A percentile compares a stretch with the other conserved stretches of the same genome.
Conservation (phyloP, 2,329 filamentous ascomycete genomes). For the Talaromyces rugulosus region DNA sequence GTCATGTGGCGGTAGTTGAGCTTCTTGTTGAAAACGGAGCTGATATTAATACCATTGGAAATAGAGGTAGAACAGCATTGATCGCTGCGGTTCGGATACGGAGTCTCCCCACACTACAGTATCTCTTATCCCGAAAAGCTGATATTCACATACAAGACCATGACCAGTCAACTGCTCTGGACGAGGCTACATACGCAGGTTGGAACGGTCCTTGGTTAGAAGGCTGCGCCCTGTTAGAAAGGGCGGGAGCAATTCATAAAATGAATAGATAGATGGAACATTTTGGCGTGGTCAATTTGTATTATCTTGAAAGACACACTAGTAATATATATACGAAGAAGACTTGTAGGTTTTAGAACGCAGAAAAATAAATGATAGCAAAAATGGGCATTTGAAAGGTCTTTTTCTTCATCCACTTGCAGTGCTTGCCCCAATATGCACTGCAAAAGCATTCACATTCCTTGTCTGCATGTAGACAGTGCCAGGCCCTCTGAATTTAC, state of each 20-base stretch:
- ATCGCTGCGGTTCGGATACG: not conserved
- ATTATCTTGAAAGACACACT: too few relatives aligned
- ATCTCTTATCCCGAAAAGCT: not conserved
- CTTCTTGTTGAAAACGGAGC: constrained; percentile 20
- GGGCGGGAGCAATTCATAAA: not conserved
- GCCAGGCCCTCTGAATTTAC: constrained; percentile 87
- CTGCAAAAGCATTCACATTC: constrained; percentile 64
- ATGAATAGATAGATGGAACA: too few relatives aligned
- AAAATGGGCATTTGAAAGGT: too few relatives aligned
- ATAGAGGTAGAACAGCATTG: not conserved
- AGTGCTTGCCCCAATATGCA: constrained; percentile 47
- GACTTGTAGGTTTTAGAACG: too few relatives aligned
- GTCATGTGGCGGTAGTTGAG: constrained; percentile 9
- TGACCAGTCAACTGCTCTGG: not conserved
- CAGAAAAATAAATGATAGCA: not conserved
- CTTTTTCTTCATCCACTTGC: constrained; percentile 19
- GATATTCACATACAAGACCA: not conserved
- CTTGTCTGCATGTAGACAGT: constrained; percentile 91
- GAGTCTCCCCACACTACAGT: not conserved
- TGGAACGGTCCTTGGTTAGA: constrained; percentile 3
- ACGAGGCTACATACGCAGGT: not conserved
- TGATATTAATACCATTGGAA: constrained; percentile 14
- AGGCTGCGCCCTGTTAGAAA: not conserved
- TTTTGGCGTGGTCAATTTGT: too few relatives aligned
- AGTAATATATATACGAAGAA: too few relatives aligned